Conservation (phyloP, 148 eudicot species). For the Cornus suecica region DNA sequence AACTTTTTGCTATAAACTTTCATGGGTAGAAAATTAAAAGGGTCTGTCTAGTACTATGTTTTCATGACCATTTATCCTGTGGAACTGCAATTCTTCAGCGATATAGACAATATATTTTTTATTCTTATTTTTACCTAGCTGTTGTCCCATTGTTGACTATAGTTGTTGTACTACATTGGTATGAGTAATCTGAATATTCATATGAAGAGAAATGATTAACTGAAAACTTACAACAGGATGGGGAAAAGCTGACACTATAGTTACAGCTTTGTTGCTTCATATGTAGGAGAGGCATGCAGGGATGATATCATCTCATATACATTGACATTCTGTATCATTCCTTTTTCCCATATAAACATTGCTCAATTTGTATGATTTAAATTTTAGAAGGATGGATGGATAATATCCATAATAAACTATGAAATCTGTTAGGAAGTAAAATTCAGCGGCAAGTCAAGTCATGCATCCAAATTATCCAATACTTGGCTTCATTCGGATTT, state of each 20-base stretch:
- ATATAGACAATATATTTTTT: neutral
- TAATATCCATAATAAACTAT: neutral
- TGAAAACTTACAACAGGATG: neutral
- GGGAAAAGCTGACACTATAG: neutral
- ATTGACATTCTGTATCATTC: neutral
- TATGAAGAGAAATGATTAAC: slow-evolving; percentile 1
- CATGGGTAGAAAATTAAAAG: neutral
- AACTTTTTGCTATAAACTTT: no score
- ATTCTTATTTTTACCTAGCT: neutral
- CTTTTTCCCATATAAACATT: neutral
- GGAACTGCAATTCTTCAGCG: neutral
- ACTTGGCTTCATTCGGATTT: neutral
- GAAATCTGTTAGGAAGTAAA: neutral
- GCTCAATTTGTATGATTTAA: neutral
- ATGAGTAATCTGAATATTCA: neutral
- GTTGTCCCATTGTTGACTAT: neutral
- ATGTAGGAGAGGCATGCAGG: neutral
- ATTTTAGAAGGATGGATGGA: neutral
- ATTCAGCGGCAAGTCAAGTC: neutral
- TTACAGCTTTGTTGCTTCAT: neutral
- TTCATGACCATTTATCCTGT: neutral
- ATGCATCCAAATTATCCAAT: neutral
- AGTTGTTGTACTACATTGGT: neutral
- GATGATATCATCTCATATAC: neutral
- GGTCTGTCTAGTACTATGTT: neutral